These are phyloP conservation scores for Corchorus olitorius DNA, from an alignment of 345 rosid genomes.

Conservation along the genomic window DNA sequence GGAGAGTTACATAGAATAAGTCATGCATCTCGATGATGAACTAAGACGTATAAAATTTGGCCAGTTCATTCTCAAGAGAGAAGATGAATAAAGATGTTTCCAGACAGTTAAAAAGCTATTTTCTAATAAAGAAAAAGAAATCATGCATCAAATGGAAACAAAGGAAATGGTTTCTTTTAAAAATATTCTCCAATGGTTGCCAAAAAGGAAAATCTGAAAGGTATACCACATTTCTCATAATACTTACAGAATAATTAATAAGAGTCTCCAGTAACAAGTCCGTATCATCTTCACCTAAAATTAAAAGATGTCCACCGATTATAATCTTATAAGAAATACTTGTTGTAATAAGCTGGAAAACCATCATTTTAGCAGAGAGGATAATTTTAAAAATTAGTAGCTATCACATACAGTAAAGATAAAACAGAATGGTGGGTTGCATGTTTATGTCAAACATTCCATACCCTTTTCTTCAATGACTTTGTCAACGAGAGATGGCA, in stretches of 20 bases:
- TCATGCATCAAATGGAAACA: not conserved
- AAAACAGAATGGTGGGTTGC: not conserved
- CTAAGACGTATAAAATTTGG: not conserved
- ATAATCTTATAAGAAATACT: conserved; percentile 16
- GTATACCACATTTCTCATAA: not conserved
- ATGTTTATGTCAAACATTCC: not conserved
- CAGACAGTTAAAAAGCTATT: not conserved
- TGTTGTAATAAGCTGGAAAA: conserved; percentile 10
- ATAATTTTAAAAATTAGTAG: too few relatives aligned
- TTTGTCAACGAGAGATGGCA: conserved; percentile 64
- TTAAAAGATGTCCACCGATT: conserved; percentile 25
- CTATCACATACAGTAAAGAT: not conserved
- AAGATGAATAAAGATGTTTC: not conserved
- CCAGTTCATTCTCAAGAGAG: not conserved
- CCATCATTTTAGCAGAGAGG: too few relatives aligned
- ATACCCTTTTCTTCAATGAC: conserved; percentile 81
- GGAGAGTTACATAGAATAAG: not conserved
- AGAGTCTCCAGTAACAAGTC: conserved; percentile 78
- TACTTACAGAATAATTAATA: conserved; percentile 52
- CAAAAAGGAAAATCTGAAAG: not conserved
- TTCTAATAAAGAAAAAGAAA: not conserved
- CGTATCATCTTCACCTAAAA: conserved; percentile 65
- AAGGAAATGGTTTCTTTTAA: not conserved
- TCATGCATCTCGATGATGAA: not conserved
- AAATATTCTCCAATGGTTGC: not conserved